phyloP scores from a whole-genome alignment of 257 asterid species.

The Cruciata laevipes region DNA sequence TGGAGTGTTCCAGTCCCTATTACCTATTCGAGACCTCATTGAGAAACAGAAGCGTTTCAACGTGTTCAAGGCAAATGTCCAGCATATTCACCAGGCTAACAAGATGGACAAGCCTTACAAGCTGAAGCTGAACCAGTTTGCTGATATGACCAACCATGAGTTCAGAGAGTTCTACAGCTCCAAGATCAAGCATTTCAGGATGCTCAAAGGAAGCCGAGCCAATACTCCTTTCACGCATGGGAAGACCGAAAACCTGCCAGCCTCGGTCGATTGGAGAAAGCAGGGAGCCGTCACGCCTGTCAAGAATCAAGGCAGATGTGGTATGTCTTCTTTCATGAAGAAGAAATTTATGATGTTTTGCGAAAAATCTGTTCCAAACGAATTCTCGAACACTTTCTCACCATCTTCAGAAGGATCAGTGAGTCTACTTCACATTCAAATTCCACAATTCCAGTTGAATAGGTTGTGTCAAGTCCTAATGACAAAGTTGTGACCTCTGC shows the following conservation, averaged over 20 bases:
- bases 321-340: constrained; percentile 27
- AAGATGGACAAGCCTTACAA: constrained; percentile 72
- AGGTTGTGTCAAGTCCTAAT: too few species aligned
- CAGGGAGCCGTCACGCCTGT: constrained; percentile 55
- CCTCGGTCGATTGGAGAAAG: too few species aligned
- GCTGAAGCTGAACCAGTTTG: constrained; percentile 69
- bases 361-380: background rate
- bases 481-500: too few species aligned
- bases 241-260: constrained; percentile 29
- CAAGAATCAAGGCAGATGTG: constrained; percentile 86
- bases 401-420: too few species aligned
- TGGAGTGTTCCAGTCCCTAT: too few species aligned
- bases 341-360: background rate
- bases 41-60: constrained; percentile 75
- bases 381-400: too few species aligned
- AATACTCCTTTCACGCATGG: constrained; percentile 54
- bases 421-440: too few species aligned
- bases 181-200: constrained; percentile 51
- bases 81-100: constrained; percentile 53
- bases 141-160: constrained; percentile 72
- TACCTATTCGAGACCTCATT: constrained; percentile 35
- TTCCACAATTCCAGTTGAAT: too few species aligned
- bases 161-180: constrained; percentile 58
- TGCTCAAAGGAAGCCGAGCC: constrained; percentile 43
- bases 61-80: constrained; percentile 75